Conservation (phyloP, 2,329 filamentous ascomycete species). For the Aspergillus proliferans region DNA sequence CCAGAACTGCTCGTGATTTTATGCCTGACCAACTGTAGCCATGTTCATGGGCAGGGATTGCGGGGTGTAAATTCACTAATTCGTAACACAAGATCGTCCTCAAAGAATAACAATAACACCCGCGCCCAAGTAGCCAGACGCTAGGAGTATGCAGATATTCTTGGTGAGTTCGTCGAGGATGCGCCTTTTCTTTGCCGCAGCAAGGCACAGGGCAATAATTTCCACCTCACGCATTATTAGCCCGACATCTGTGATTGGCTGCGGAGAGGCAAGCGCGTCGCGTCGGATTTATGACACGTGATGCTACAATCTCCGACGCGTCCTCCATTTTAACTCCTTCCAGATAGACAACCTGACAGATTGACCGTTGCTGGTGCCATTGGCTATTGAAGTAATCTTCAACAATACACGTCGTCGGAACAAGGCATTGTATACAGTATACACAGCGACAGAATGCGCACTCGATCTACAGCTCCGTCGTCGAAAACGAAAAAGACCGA, state of each 20-base stretch:
- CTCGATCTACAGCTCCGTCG: slow-evolving; percentile 20
- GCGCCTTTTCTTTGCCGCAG: slow-evolving; percentile 4
- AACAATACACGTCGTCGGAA: neutral
- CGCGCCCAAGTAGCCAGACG: neutral
- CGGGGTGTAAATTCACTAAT: slow-evolving; percentile 4
- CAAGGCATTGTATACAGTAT: neutral
- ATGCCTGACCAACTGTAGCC: slow-evolving; percentile 3
- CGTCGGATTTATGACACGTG: slow-evolving; percentile 8
- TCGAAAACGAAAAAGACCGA: slow-evolving; percentile 9
- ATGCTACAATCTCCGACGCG: slow-evolving; percentile 2
- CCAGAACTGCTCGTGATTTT: neutral
- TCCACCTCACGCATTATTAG: slow-evolving; percentile 1
- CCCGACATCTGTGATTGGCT: slow-evolving; percentile 19
- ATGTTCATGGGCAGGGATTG: slow-evolving; percentile 8
- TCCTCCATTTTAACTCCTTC: slow-evolving; percentile 7
- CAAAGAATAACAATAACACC: neutral
- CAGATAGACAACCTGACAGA: neutral
- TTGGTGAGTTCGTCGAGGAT: neutral
- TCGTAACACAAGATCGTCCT: neutral
- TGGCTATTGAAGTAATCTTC: neutral
- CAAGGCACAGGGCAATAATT: slow-evolving; percentile 11
- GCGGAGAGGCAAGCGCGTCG: slow-evolving; percentile 22
- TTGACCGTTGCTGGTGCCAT: neutral
- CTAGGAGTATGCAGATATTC: neutral
- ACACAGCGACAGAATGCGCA: slow-evolving; percentile 17